Base-by-base conservation (phyloP, 1,139 yeast genomes). In the Arxiozyma telluris region DNA sequence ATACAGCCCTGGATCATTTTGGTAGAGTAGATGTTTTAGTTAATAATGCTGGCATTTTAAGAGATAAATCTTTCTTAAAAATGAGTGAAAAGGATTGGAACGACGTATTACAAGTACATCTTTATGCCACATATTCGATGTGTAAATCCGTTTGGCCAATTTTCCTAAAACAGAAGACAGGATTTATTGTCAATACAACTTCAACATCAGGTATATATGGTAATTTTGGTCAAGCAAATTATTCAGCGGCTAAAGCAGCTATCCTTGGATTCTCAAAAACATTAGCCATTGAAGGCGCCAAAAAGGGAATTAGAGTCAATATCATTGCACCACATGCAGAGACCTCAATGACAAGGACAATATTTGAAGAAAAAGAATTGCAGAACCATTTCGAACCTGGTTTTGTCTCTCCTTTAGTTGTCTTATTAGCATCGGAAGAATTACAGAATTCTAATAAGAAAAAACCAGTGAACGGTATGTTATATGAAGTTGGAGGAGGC, bases 141-240 rank as follows among this genome's bases (percentile, higher is more conserved):
- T 81, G 91, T 64, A 85, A 88, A 71, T 86, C 93, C 57, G 96
- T 95, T 17, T 93, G 97, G 97, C 96, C 96, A 51, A 75, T 86
- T 64, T 86, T 91, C 71, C 64, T 79, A 57, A 81, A 87, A 69
- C 90, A 90, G 72, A 82, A 83, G 65, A 78, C 78, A 57, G 98
- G 98, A 65, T 79, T 84, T 63, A 84, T 93, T 58, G 79, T 93
- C 64, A 93, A 93, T 73, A 87, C 96, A 51, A 79, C 97, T 44
- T 89, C 97, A 25, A 93, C 98, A 30, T 90, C 97, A 17, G 98
- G 98, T 65, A 89, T 93, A 64, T 93, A 93, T 71, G 98, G 98
- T 64, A 89, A 87, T 76, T 93, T 93, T 73, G 98, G 98, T 53
- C 98, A 93, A 75, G 87, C 97, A 57, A 93, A 93, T 76, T 93